Base-by-base conservation (phyloP, 1,139 yeast species). In the Suhomyces choctaworum region DNA sequence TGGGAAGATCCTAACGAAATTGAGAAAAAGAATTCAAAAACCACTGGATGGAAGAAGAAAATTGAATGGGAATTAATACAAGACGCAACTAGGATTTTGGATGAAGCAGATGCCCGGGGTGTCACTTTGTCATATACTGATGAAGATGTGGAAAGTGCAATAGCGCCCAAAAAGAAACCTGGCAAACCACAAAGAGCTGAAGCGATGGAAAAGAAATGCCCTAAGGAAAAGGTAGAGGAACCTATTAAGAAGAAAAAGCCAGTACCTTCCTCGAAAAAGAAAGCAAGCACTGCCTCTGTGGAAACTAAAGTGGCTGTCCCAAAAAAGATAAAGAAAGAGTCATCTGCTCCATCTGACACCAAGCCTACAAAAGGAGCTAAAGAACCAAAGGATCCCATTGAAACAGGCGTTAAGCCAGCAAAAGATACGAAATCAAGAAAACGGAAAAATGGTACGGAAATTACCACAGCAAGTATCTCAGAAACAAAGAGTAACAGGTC, bases 1-100 rank as follows among this genome's bases (percentile, higher is more conserved):
- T 92, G 98, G 97, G 89, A 82, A 47, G 79, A 78, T 31, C 96
- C 96, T 0, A 54, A 64, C 16, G 92, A 83, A 40, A 80, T 87
- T 0, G 62, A 79, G 30, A 75, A 70, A 52, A 80, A 75, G 32
- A 56, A 56, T 22, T 49, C 57, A 9, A 61, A 56, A 34, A 58
- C 66, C 54, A 42, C 69, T 36, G 79, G 81, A 2, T 73, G 80
- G 76, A 78, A 74, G 50, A 74, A 76, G 46, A 73, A 69, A 43
- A 62, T 84, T 2, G 98, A 92, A 46, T 69, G 73, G 43, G 97
- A 89, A 52, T 67, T 89, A 21, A 53, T 82, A 1, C 69, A 69
- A 27, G 97, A 90, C 57, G 69, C 89, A 0, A 76, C 70, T 27
- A 52, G 66, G 15, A 83, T 87, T 26, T 45, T 76, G 13, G 70